Evolutionary conservation across 371 early-diverging fungal species (phyloP).

Genomic region (Mucor velutinosus): DNA sequence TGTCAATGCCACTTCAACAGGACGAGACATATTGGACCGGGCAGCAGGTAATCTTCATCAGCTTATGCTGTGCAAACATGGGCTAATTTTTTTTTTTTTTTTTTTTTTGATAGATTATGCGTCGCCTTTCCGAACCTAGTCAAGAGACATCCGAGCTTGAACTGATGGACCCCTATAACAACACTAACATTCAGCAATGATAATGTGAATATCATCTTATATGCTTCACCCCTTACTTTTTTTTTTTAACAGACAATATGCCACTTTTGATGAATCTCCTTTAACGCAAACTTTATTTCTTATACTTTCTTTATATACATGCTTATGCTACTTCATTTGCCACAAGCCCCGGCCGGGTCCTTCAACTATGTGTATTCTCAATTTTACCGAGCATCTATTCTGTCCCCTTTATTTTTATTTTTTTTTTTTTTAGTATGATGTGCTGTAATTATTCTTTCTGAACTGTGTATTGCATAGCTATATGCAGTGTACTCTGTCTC

Average conservation of each 20-base stretch:
- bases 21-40: constrained; percentile 5
- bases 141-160: neutral
- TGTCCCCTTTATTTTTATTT: neutral
- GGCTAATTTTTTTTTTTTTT: neutral
- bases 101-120: constrained; percentile 13
- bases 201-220: neutral
- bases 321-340: neutral
- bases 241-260: neutral
- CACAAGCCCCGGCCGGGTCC: neutral
- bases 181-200: constrained; percentile 1
- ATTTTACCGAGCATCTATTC: neutral
- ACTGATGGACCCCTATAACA: constrained; percentile 7
- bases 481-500: neutral
- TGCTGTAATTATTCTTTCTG: neutral
- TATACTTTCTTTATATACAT: neutral
- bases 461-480: neutral
- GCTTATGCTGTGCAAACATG: neutral
- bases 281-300: neutral
- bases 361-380: neutral
- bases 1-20: neutral
- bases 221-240: neutral
- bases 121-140: constrained; percentile 14
- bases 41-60: constrained; percentile 3
- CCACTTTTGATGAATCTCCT: neutral
- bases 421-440: neutral